These are phyloP conservation scores for Sordaria brevicollis DNA, from an alignment of 495 filamentous ascomycete genomes.

Conservation along the genomic window DNA sequence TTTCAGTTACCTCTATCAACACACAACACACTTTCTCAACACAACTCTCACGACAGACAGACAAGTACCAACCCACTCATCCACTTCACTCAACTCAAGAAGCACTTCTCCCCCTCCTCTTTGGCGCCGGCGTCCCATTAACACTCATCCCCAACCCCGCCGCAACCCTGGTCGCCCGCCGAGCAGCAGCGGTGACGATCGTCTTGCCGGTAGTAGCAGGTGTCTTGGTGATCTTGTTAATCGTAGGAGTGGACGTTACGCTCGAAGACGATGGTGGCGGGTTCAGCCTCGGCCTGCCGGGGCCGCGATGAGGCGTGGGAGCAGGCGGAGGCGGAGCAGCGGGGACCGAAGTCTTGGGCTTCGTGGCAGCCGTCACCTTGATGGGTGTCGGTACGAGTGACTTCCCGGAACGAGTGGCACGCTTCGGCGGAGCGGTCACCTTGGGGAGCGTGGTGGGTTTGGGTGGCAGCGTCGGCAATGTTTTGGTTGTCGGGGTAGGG, in stretches of 20 bases:
- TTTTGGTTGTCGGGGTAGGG: background rate
- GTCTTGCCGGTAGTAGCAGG: background rate
- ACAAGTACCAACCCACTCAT: background rate
- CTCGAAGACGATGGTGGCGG: background rate
- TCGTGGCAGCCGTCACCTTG: background rate
- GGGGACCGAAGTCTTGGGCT: background rate
- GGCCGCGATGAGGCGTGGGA: background rate
- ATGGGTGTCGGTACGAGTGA: background rate
- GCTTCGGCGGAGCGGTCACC: background rate
- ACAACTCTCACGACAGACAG: background rate
- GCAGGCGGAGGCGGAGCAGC: background rate
- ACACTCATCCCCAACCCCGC: constrained; percentile 22
- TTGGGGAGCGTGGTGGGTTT: background rate
- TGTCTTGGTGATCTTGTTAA: background rate
- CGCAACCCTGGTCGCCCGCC: constrained; percentile 11
- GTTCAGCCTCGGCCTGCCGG: background rate
- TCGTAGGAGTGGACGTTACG: background rate
- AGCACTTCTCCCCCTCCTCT: constrained; percentile 12
- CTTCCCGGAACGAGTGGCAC: background rate
- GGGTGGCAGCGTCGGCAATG: background rate
- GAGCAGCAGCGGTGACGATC: background rate
- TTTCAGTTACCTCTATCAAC: no score
- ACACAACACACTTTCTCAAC: background rate
- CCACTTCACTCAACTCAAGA: background rate
- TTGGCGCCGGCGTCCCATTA: constrained; percentile 27